Conservation (phyloP, 2,329 filamentous ascomycete species). For the Byssochlamys sp. region DNA sequence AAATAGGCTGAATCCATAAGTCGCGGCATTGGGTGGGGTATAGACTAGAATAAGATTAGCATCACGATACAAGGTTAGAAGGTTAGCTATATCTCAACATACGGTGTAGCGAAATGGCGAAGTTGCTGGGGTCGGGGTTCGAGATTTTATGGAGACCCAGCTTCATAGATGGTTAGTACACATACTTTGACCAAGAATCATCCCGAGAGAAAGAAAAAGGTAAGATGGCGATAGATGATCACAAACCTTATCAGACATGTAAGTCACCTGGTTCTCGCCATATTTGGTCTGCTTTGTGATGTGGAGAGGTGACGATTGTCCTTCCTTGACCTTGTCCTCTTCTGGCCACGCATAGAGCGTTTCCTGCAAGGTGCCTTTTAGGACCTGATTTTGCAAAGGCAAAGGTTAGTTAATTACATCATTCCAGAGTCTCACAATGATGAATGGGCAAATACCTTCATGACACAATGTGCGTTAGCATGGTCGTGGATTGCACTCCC, state of each 20-base stretch:
- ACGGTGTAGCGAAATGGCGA: slow-evolving; percentile 75
- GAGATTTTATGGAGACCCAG: slow-evolving; percentile 75
- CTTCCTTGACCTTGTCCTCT: slow-evolving; percentile 36
- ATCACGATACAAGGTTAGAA: neutral
- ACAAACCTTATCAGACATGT: slow-evolving; percentile 67
- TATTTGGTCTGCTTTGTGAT: slow-evolving; percentile 61
- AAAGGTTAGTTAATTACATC: neutral
- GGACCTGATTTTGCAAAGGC: slow-evolving; percentile 41
- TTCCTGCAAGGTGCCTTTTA: slow-evolving; percentile 69
- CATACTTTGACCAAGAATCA: neutral
- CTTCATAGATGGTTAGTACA: slow-evolving; percentile 26
- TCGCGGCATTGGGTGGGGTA: slow-evolving; percentile 80
- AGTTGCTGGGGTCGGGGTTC: slow-evolving; percentile 61
- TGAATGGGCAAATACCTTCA: slow-evolving; percentile 50
- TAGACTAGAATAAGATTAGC: slow-evolving; percentile 47
- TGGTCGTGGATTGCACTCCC: slow-evolving; percentile 80
- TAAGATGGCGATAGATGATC: slow-evolving; percentile 1
- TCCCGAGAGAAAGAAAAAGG: neutral
- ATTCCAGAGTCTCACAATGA: neutral
- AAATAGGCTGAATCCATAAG: slow-evolving; percentile 72
- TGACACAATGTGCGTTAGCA: slow-evolving; percentile 80
- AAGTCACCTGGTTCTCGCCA: slow-evolving; percentile 64
- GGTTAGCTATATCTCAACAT: slow-evolving; percentile 20
- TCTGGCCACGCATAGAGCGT: slow-evolving; percentile 68
- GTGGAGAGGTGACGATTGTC: slow-evolving; percentile 45